A percentile compares a stretch with the other conserved stretches of the same genome.
Evolutionary conservation across 441 rosid genomes (phyloP).

Genomic region (Daphne laureola): DNA sequence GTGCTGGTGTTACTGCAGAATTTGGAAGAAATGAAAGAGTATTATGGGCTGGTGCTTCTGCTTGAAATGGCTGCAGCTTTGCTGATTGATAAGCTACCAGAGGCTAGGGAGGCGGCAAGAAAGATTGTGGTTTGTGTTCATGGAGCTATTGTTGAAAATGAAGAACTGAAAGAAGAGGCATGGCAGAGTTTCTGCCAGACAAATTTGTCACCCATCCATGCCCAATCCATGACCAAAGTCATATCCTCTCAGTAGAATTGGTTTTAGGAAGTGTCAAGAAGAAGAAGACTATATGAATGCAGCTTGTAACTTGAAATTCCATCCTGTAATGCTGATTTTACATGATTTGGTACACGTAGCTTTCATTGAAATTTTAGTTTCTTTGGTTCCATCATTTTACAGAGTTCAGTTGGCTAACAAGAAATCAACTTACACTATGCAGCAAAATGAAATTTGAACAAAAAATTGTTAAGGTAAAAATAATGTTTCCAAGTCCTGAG

Average conservation of each 20-base stretch:
- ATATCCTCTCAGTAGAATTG: constrained; percentile 24
- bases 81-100: constrained; percentile 77
- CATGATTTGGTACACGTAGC: background rate
- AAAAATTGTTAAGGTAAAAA: background rate
- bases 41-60: constrained; percentile 46
- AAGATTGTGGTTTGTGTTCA: constrained; percentile 36
- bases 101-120: constrained; percentile 91
- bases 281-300: background rate
- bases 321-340: constrained; percentile 12
- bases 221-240: constrained; percentile 58
- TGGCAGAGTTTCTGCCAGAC: constrained; percentile 79
- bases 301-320: background rate
- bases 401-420: too few relatives aligned
- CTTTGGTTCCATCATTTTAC: too few relatives aligned
- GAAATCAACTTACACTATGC: too few relatives aligned
- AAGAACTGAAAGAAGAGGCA: constrained; percentile 46
- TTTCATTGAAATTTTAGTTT: too few relatives aligned
- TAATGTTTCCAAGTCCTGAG: too few relatives aligned
- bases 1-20: constrained; percentile 37
- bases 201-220: constrained; percentile 43
- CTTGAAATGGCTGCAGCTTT: constrained; percentile 51
- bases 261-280: background rate
- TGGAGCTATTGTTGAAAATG: constrained; percentile 30
- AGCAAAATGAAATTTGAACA: too few relatives aligned
- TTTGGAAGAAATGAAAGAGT: constrained; percentile 45